Conservation (phyloP, 352 stramenopile species). For the Globisporangium lucens region DNA sequence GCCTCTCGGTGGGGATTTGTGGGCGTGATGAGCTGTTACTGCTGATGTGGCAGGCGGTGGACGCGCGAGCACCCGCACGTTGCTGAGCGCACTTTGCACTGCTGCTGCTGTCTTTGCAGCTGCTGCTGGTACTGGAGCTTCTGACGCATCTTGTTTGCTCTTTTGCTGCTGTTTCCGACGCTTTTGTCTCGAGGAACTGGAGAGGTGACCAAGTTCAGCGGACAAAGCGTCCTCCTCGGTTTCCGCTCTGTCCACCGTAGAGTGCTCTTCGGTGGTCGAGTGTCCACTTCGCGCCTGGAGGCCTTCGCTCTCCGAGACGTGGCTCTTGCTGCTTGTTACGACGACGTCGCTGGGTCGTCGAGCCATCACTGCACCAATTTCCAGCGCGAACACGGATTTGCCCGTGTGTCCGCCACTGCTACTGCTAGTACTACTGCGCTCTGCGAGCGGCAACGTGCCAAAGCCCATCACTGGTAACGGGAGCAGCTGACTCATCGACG, state of each 20-base stretch:
- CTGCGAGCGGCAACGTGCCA: not conserved
- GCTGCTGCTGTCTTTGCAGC: constrained; percentile 5
- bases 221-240: not conserved
- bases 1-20: not conserved
- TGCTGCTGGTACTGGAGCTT: not conserved
- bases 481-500: constrained; percentile 15
- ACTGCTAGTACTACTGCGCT: not conserved
- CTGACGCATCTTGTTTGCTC: constrained; percentile 12
- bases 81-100: not conserved
- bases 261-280: constrained; percentile 14
- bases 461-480: not conserved
- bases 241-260: constrained; percentile 3
- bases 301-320: constrained; percentile 8
- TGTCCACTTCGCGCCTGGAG: constrained; percentile 6
- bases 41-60: not conserved
- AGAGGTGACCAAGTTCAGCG: not conserved
- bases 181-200: constrained; percentile 23
- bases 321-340: constrained; percentile 4
- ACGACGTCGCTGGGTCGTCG: not conserved
- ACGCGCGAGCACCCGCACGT: constrained; percentile 7
- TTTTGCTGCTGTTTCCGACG: constrained; percentile 36
- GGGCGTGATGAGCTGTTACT: not conserved
- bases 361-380: not conserved
- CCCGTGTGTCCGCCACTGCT: not conserved
- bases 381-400: constrained; percentile 7